Evolutionary conservation across 768 basidiomycete genomes (phyloP), one percentile per base, ranked within the genome.

Genomic region (Hirschioporus abietinus): DNA sequence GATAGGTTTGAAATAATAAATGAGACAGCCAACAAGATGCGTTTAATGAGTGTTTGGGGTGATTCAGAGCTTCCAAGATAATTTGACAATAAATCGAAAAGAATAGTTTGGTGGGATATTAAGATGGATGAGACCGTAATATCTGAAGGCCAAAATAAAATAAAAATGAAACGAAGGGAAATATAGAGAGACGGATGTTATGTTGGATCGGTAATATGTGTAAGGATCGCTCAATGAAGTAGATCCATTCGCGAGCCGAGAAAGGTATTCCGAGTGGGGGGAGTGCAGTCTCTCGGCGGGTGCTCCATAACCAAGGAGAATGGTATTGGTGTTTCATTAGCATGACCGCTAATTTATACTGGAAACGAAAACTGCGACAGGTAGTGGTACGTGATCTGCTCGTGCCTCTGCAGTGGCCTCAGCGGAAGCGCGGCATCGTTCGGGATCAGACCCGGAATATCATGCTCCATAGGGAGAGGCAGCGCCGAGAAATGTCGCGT

Each of bases 401-500:
- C 89, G 68, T 89, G 87, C 70, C 85, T 80, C 71, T 87, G 86
- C 66, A 87, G 80, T 24, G 86, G 81, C 18, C 79, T 82, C 27
- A 85, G 83, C 36, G 76, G 78, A 71, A 7, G 64, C 10, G 64
- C n/a, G 15, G 65, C 66, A 12, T 91, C 90, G 70, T 89, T 87
- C 64, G 80, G 80, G 68, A 88, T 78, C 67, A 93, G 84, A 35
- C 92, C 92, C 15, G 92, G 92, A 74, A 93, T 91, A 67, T 93
- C 91, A 65, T 88, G 88, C n/a, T 83, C 71, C 42, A 86, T 81
- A 34, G 91, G 92, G n/a, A 89, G 81, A 1, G 91, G 91, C 12
- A 91, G 84, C 65, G 89, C 88, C 60, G 92, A 82, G 78, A 95
- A 95, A 75, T 95, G 92, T 12, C 92, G 88, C 24, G 91, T 94